Evolutionary conservation across 2,329 filamentous ascomycete species (phyloP), one percentile per base, ranked within the genome.

Genomic region (Septoria petroselini): DNA sequence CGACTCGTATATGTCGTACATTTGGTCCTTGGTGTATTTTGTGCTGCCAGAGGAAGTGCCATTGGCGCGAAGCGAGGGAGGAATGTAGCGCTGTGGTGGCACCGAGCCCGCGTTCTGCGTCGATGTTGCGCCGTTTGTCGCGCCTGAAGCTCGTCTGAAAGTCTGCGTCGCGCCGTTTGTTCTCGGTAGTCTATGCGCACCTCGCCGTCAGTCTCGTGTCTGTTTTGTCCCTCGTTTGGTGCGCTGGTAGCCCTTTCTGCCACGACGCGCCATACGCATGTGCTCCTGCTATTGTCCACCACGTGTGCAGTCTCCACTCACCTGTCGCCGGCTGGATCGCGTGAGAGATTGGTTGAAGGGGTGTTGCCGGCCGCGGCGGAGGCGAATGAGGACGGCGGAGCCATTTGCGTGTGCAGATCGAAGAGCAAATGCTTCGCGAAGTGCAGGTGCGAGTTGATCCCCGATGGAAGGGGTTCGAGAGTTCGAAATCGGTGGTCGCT

Each of bases 1-100:
- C 50, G 71, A 69, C 60, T 79, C 81, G 70, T 82, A 91, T 58
- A 95, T 79, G 48, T 83, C 80, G 50, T 95, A 75, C 55, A 96
- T 75, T 58, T 94, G 82, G 2, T 91, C 87, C 68, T 84, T 88
- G 57, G 82, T 82, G 70, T 94, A 95, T 60, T 86, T 83, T 52
- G 75, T 73, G 41, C 31, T 33, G 41, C 81, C 76, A 34, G 68
- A 64, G 46, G 68, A 64, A 46, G 81, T 71, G 51, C 78, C 78
- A 60, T 80, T 83, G 60, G 81, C 79, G 67, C 84, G 83, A 25
- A 46, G 23, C 23, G 23, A 46, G 62, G 78, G 81, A 63, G 79
- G 82, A 41, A 84, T 78, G 65, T 83, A 85, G 61, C 65, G 65
- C 21, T 65, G 60, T 67, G 66, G 60, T 44, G 55, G 46, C 48